Evolutionary conservation across 768 basidiomycete genomes (phyloP), one percentile per base, ranked within the genome.

Genomic region (Amanita phalloides): DNA sequence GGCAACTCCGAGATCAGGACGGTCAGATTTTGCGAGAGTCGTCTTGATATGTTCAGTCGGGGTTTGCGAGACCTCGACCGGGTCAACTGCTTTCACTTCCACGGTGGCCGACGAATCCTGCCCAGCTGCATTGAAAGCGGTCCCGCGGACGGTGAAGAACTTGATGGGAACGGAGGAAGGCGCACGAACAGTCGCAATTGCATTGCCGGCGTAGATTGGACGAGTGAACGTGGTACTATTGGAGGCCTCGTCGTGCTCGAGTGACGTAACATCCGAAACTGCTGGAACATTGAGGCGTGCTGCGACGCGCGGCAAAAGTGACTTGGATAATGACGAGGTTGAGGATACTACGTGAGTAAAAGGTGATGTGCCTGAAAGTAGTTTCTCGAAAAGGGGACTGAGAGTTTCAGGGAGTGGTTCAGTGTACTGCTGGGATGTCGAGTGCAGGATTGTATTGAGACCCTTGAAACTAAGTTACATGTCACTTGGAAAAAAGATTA

Each of bases 151-250:
- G 37, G 95, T 96, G 69, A 98, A 91, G 66, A 99, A 82, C 66
- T 98, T 98, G 71, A 93, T 68, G 28, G 79, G 76, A 60, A 96
- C 76, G 48, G 77, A 77, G n/a, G 80, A 77, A 0, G 82, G 71
- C 0, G 87, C 88, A 54, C 84, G 82, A 58, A 99, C 84, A 39
- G 93, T 95, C 23, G 93, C 79, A 51, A 98, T 91, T 42, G 96
- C 96, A 62, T 98, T 98, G 45, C 96, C 96, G 21, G 96, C 96
- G 60, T 99, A 98, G 60, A 98, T 96, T 25, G 91, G 92, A 23
- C 95, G 87, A 4, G 87, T 83, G 65, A 94, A 98, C 1, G 82
- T 90, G 36, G 90, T 91, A 59, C 74, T 77, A 57, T 86, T 84
- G 32, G 81, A 79, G 3, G 82, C 66, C 26, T 67, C 51, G 60